Base-by-base conservation (phyloP, 768 basidiomycete species). In the Pleurotus eryngii region DNA sequence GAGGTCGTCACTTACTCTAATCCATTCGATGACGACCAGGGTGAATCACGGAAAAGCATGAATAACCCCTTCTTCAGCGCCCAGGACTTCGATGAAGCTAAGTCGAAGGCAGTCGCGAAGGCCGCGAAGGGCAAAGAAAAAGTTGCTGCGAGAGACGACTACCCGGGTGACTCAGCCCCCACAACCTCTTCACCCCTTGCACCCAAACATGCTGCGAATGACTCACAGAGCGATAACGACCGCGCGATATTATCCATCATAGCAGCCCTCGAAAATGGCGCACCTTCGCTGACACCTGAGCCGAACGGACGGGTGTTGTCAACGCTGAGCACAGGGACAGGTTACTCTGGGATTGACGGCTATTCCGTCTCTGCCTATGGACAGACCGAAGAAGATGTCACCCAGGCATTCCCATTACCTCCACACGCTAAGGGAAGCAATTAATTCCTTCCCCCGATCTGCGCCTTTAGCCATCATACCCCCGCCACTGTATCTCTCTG, bases 1-100 rank as follows among this genome's bases (percentile, higher is more conserved):
- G 83, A 87, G 63, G 83, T 88, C 17, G 61, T 87, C 50, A 72
- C 81, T 55, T 72, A 71, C 49, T 61, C 68, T 46, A 20, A 54
- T 40, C 51, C 51, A 22, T 54, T 54, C 39, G 39, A 54, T 26
- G 51, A 54, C 15, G 51, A 54, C 8, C 17, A 40, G 24, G 3
- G 35, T 24, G 51, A 42, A 42, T 22, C 51, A 6, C 39, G 51
- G 24, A 24, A 38, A 15, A 54, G 51, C 22, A 15, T 54, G 5
- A 39, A 54, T 26, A 54, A 54, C 39, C 51, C 51, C 35, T 54
- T 54, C 39, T 54, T 54, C 20, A 54, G 51, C 24, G 51, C 51
- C 12, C 51, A 54, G 8, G 51, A 54, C 22, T 54, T 54, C 26
- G 51, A 54, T 24, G 51, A 54, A 15, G 51, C 51, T 14, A 54